A percentile compares a stretch with the other conserved stretches of the same genome.
Evolutionary conservation across 106 monocot genomes (phyloP).

Genomic region (Platanthera guangdongensis): DNA sequence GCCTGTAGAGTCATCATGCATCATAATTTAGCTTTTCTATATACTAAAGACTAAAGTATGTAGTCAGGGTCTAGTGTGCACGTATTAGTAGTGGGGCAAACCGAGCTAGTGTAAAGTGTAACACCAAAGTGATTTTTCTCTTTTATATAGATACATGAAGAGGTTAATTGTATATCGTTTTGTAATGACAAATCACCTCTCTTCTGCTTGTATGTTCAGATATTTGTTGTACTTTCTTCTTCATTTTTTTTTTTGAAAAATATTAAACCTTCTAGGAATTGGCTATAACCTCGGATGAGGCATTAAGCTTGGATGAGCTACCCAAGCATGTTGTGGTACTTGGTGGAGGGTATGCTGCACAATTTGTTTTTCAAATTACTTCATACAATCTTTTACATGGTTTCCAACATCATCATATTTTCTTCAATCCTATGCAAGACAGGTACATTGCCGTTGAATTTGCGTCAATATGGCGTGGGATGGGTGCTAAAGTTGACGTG

Average conservation of each 20-base stretch:
- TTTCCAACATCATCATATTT: background rate
- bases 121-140: too few species aligned
- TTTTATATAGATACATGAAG: too few species aligned
- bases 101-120: too few species aligned
- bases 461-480: constrained; percentile 97
- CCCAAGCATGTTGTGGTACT: constrained; percentile 85
- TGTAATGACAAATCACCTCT: background rate
- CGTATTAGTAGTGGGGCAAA: too few species aligned
- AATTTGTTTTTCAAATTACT: constrained; percentile 2
- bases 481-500: constrained; percentile 85
- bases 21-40: too few species aligned
- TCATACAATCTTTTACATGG: background rate
- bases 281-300: constrained; percentile 98
- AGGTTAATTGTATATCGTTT: too few species aligned
- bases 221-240: background rate
- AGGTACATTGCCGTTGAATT: constrained; percentile 99
- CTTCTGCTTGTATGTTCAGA: background rate
- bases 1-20: too few species aligned
- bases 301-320: constrained; percentile 90
- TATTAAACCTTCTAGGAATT: constrained; percentile 50
- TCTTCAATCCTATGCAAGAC: background rate
- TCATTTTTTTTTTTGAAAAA: constrained; percentile 3
- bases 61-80: too few species aligned
- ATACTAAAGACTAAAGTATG: too few species aligned
- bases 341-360: constrained; percentile 82